A percentile compares a stretch with the other conserved stretches of the same genome.
phyloP scores from a whole-genome alignment of 169 alveolate genomes.

The Cryptosporidium baileyi region DNA sequence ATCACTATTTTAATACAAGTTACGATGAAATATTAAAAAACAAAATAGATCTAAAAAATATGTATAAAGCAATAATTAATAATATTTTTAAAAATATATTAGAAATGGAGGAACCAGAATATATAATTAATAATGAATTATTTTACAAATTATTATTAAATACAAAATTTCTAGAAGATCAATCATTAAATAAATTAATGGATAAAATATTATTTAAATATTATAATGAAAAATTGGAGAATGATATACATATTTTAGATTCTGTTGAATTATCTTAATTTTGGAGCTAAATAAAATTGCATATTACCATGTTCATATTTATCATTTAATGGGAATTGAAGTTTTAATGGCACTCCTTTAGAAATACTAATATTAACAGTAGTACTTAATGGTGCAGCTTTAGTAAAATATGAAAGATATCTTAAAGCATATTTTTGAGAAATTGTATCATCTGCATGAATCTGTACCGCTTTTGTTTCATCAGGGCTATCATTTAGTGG shows the following conservation, averaged over 20 bases:
- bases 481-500: constrained; percentile 82
- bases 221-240: too few species aligned
- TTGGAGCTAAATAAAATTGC: constrained; percentile 65
- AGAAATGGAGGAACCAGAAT: background rate
- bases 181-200: background rate
- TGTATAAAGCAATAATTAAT: background rate
- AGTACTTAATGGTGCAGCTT: constrained; percentile 83
- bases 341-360: constrained; percentile 81
- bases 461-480: constrained; percentile 74
- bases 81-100: background rate
- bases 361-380: constrained; percentile 84
- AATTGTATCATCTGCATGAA: constrained; percentile 79
- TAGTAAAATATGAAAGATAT: constrained; percentile 80
- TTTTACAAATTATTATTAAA: constrained; percentile 5
- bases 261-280: constrained; percentile 57
- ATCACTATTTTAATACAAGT: constrained; percentile 3
- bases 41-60: background rate
- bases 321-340: constrained; percentile 63
- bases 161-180: constrained; percentile 22
- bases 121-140: background rate
- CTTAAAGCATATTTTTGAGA: constrained; percentile 85
- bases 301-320: constrained; percentile 52
- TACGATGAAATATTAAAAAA: constrained; percentile 7
- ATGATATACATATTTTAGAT: too few species aligned
- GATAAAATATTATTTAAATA: too few species aligned